phyloP scores from a whole-genome alignment of 805 yeast species.

The Lachancea meyersii region DNA sequence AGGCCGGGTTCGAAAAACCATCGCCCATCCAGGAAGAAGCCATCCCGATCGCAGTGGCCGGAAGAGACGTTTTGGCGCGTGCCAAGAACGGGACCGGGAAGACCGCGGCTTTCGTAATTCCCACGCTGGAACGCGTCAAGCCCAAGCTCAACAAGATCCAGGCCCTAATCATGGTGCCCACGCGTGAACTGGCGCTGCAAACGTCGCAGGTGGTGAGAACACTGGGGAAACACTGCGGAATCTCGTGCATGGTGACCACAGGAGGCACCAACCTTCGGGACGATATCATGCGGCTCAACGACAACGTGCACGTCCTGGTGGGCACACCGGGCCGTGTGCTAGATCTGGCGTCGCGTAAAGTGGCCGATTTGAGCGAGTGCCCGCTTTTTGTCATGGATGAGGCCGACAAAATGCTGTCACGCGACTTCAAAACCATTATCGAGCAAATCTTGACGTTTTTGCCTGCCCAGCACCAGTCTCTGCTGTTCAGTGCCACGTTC shows the following conservation, averaged over 20 bases:
- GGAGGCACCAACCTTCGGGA: slow-evolving; percentile 95
- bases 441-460: slow-evolving; percentile 79
- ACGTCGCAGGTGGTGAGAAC: slow-evolving; percentile 97
- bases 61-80: slow-evolving; percentile 93
- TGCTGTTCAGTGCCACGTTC: slow-evolving; percentile 92
- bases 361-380: slow-evolving; percentile 84
- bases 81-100: slow-evolving; percentile 99
- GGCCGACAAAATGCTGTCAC: slow-evolving; percentile 92
- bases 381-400: slow-evolving; percentile 94
- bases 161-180: slow-evolving; percentile 89
- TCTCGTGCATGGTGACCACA: slow-evolving; percentile 95
- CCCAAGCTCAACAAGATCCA: slow-evolving; percentile 82
- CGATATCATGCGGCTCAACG: slow-evolving; percentile 87
- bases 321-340: slow-evolving; percentile 98
- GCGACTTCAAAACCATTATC: slow-evolving; percentile 81
- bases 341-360: slow-evolving; percentile 81
- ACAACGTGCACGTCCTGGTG: slow-evolving; percentile 87
- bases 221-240: slow-evolving; percentile 85
- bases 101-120: slow-evolving; percentile 95
- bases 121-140: slow-evolving; percentile 81
- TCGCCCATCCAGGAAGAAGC: slow-evolving; percentile 97
- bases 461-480: slow-evolving; percentile 74
- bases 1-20: slow-evolving; percentile 97
- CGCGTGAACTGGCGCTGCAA: slow-evolving; percentile 95
- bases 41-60: slow-evolving; percentile 90